Conservation (phyloP, 441 rosid species). For the Adansonia madagascariensis region DNA sequence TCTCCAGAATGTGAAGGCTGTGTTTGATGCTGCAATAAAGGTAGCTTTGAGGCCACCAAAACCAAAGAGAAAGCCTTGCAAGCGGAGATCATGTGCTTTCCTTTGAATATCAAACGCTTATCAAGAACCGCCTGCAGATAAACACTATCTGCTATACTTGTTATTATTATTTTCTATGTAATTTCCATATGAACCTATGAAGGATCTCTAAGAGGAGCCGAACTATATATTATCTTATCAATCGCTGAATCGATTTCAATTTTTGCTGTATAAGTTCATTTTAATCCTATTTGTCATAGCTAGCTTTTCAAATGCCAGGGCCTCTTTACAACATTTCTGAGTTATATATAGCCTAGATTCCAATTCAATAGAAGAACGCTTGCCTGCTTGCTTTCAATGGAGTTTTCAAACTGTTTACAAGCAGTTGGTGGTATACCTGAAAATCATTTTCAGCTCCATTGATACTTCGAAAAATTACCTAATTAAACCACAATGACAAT, state of each 20-base stretch:
- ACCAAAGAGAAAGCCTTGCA: constrained; percentile 59
- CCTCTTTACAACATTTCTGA: too few relatives aligned
- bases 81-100: constrained; percentile 53
- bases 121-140: constrained; percentile 16
- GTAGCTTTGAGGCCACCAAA: constrained; percentile 76
- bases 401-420: not conserved
- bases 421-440: not conserved
- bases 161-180: not conserved
- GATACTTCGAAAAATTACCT: not conserved
- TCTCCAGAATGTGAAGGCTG: constrained; percentile 76
- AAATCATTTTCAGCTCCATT: not conserved
- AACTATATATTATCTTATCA: not conserved
- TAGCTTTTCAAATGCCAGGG: not conserved
- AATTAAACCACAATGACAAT: not conserved
- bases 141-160: not conserved
- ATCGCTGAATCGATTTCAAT: constrained; percentile 1
- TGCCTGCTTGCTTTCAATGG: not conserved
- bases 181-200: not conserved
- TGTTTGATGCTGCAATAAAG: constrained; percentile 82
- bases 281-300: not conserved
- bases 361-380: not conserved
- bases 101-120: constrained; percentile 33
- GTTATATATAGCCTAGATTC: too few relatives aligned
- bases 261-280: constrained; percentile 20
- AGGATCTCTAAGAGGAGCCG: constrained; percentile 9